Conservation (phyloP, 345 rosid species). For the Clarkia xantiana region DNA sequence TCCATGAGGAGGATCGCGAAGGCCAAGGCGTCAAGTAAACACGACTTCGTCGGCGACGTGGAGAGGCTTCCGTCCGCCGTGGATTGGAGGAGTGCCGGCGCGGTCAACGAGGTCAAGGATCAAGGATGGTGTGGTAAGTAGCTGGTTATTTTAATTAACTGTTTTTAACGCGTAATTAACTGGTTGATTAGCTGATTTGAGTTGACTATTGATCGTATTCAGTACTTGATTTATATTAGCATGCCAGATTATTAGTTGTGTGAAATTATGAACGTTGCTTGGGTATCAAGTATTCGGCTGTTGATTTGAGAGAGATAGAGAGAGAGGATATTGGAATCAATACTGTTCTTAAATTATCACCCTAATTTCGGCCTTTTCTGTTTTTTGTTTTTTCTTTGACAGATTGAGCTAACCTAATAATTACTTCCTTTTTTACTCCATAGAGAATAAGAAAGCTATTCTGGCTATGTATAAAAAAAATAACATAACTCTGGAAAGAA, state of each 20-base stretch:
- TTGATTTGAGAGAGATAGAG: too few relatives aligned
- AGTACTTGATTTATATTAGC: not conserved
- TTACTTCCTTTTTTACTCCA: too few relatives aligned
- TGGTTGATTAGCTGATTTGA: not conserved
- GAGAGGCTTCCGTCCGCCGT: slow-evolving; percentile 48
- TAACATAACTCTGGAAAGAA: too few relatives aligned
- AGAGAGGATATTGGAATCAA: too few relatives aligned
- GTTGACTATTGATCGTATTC: not conserved
- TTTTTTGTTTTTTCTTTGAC: too few relatives aligned
- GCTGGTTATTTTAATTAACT: not conserved
- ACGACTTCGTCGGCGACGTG: slow-evolving; percentile 7
- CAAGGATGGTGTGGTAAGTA: slow-evolving; percentile 67
- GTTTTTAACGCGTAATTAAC: not conserved
- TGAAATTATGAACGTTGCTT: not conserved
- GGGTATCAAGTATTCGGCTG: not conserved
- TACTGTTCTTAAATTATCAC: too few relatives aligned
- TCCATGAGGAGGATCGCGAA: slow-evolving; percentile 28
- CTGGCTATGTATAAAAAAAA: too few relatives aligned
- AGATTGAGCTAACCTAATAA: too few relatives aligned
- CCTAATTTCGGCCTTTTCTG: too few relatives aligned
- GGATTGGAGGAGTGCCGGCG: slow-evolving; percentile 81
- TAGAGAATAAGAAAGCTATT: too few relatives aligned
- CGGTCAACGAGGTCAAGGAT: slow-evolving; percentile 63
- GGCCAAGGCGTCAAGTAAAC: slow-evolving; percentile 13
- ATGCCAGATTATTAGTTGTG: too few relatives aligned